These are phyloP conservation scores for Themeda triandra DNA, from an alignment of 176 grass and related monocot species.

Conservation along the genomic window DNA sequence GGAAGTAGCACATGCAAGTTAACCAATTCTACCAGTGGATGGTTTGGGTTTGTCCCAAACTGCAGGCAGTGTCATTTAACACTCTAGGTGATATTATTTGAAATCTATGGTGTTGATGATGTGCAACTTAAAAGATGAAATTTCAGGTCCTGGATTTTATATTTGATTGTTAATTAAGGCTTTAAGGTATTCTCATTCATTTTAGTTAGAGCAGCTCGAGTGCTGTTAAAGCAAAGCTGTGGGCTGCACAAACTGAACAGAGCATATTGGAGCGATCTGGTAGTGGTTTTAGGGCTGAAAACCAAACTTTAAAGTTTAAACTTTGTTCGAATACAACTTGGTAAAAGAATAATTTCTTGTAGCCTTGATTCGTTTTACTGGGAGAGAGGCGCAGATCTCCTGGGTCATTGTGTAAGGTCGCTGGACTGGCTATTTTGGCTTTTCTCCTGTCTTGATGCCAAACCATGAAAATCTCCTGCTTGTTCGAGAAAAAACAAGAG, in stretches of 20 bases:
- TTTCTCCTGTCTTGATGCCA: not conserved
- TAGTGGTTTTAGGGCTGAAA: not conserved
- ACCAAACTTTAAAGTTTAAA: not conserved
- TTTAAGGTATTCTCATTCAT: slow-evolving; percentile 7
- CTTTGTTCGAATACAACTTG: not conserved
- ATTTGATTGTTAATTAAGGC: not conserved
- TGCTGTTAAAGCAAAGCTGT: not conserved
- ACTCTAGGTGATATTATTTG: not conserved
- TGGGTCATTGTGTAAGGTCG: not conserved
- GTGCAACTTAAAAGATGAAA: not conserved
- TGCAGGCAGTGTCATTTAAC: not conserved
- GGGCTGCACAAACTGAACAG: not conserved
- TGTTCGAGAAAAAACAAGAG: not conserved
- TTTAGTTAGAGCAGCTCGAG: not conserved
- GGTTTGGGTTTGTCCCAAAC: not conserved
- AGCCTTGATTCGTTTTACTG: not conserved
- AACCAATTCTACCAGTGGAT: not conserved
- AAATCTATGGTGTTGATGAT: not conserved
- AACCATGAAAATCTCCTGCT: not conserved
- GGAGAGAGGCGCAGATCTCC: not conserved
- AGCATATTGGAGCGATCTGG: no score
- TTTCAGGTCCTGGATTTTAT: not conserved
- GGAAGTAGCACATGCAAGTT: not conserved
- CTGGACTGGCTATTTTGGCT: not conserved
- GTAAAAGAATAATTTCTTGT: not conserved